Conservation (phyloP, 345 rosid genomes). For the Noccaea bulbosa region DNA sequence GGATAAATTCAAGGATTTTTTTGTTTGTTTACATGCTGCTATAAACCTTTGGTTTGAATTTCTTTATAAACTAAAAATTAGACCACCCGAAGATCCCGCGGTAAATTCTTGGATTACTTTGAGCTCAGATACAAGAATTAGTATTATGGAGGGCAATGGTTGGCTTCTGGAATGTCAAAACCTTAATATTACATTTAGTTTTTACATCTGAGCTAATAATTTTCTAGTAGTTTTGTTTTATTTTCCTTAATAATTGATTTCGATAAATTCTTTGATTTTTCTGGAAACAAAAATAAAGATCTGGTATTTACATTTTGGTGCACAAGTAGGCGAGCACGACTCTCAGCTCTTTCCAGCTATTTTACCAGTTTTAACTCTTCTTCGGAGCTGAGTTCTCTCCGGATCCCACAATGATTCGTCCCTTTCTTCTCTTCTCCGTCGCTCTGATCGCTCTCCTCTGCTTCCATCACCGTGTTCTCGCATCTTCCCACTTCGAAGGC, state of each 20-base stretch:
- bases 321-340: constrained; percentile 29
- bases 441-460: constrained; percentile 45
- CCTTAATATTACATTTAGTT: too few relatives aligned
- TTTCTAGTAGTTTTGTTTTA: neutral
- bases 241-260: neutral
- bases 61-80: too few relatives aligned
- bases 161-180: too few relatives aligned
- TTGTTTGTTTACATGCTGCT: too few relatives aligned
- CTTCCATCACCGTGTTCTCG: constrained; percentile 35
- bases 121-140: too few relatives aligned
- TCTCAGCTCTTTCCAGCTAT: constrained; percentile 19
- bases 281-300: neutral
- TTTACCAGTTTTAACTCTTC: neutral
- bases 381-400: constrained; percentile 26
- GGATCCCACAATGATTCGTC: constrained; percentile 34
- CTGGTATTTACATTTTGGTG: constrained; percentile 13
- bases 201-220: neutral
- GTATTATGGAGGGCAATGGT: too few relatives aligned
- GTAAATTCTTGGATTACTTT: neutral
- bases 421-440: constrained; percentile 35
- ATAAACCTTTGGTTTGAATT: too few relatives aligned
- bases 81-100: too few relatives aligned
- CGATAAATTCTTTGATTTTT: neutral
- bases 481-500: constrained; percentile 91
- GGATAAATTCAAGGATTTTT: too few relatives aligned